Evolutionary conservation across 805 yeast species (phyloP), one percentile per base, ranked within the genome.

Genomic region (Zygoascus ofunaensis): DNA sequence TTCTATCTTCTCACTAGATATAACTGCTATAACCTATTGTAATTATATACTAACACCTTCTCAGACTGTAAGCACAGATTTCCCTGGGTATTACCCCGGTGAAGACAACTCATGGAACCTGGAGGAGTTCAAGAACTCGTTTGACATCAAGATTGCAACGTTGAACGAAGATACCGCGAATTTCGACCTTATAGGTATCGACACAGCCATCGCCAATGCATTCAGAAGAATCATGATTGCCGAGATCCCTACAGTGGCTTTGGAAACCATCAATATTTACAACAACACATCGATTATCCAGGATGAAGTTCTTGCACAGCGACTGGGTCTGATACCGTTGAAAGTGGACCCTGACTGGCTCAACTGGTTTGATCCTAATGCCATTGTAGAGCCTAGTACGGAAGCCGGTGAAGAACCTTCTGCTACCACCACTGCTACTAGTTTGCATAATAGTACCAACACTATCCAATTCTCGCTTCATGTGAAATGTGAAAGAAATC

Each of bases 231-330:
- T 92, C 56, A 89, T 92, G 97, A 80, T 92, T 44, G 77, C 97
- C 1, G 98, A 92, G 62, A 95, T 92, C 34, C 98, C 98, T 18
- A 76, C 92, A 1, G 94, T 90, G 39, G 97, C 98, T 14, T 83
- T 95, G 19, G 98, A 92, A 64, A 78, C 85, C 50, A 87, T 92
- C 15, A 87, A 81, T 61, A 75, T 92, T 48, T 83, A 83, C 69
- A 90, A 87, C 72, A 92, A 92, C 65, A 92, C 98, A 1, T 86
- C 96, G 1, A 96, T 92, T 40, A 86, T 92, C 51, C 97, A 89
- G 64, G 98, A 92, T 63, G 98, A 92, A 68, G 96, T 92, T 17
- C 74, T 92, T 52, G 90, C 98, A 3, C 96, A 87, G 61, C 79
- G 98, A 70, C 80, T 92, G 50, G 98, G 98, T 40, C 72, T 92